A percentile compares a stretch with the other conserved stretches of the same genome.
phyloP scores from a whole-genome alignment of 176 grass and related monocot genomes.

The Tillandsia leiboldiana region DNA sequence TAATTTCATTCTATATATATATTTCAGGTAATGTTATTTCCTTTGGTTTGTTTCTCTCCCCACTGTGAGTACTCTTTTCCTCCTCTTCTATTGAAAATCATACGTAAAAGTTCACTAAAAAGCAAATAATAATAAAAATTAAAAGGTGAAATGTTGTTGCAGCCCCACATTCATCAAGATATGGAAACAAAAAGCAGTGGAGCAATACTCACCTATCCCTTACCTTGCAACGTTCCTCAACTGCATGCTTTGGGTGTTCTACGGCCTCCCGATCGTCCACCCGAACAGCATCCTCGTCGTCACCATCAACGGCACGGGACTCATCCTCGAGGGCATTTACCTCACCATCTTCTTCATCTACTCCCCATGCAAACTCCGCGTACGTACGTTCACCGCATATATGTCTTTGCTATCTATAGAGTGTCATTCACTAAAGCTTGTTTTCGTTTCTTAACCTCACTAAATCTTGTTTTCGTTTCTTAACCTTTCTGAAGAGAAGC shows the following conservation, averaged over 20 bases:
- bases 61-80: slow-evolving; percentile 30
- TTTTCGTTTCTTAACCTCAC: too few relatives aligned
- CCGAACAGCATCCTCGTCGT: slow-evolving; percentile 67
- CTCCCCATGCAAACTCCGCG: slow-evolving; percentile 27
- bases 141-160: background rate
- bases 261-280: slow-evolving; percentile 72
- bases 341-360: slow-evolving; percentile 56
- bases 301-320: slow-evolving; percentile 72
- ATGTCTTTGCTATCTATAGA: too few relatives aligned
- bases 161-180: slow-evolving; percentile 61
- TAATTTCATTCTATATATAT: too few relatives aligned
- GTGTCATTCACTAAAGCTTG: background rate
- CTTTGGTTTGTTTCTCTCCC: slow-evolving; percentile 74
- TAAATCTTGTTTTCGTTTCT: background rate
- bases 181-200: slow-evolving; percentile 39
- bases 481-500: too few relatives aligned
- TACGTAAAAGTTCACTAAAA: too few relatives aligned
- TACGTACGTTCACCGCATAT: background rate
- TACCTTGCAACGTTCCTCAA: slow-evolving; percentile 82
- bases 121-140: too few relatives aligned
- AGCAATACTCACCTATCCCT: slow-evolving; percentile 58
- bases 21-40: slow-evolving; percentile 63
- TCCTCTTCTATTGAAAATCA: too few relatives aligned
- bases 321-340: slow-evolving; percentile 51
- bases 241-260: slow-evolving; percentile 78